Percentiles rank a stretch among this genome's conserved stretches.
These are phyloP conservation scores for Pisolithus tinctorius DNA, from an alignment of 768 basidiomycete species.

Conservation along the genomic window DNA sequence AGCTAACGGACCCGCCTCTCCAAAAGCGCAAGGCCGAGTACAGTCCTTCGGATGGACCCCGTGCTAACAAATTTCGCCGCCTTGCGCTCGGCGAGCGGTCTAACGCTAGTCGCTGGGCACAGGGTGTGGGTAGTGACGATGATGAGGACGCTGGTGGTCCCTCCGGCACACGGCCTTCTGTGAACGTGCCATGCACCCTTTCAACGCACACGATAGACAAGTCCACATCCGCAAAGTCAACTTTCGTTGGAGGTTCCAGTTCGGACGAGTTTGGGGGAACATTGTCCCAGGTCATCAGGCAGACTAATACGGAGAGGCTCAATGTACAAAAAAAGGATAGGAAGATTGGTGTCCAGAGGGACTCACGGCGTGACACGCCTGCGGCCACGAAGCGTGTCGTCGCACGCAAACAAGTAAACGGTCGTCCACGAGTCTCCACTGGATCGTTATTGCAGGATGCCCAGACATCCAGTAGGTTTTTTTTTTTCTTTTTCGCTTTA, in stretches of 20 bases:
- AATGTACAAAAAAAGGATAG: too few relatives aligned
- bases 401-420: neutral
- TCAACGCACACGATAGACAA: neutral
- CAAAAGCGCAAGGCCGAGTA: slow-evolving; percentile 23
- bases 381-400: neutral
- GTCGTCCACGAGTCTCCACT: slow-evolving; percentile 8
- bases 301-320: slow-evolving; percentile 1
- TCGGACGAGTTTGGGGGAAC: slow-evolving; percentile 8
- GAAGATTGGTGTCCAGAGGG: too few relatives aligned
- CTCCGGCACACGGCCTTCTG: slow-evolving; percentile 7
- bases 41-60: neutral
- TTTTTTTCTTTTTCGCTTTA: neutral
- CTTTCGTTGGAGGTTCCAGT: slow-evolving; percentile 7
- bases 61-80: slow-evolving; percentile 15
- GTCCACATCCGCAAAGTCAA: neutral
- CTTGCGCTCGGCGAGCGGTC: slow-evolving; percentile 4
- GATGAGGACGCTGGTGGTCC: slow-evolving; percentile 1
- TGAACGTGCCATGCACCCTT: neutral
- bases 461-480: slow-evolving; percentile 17
- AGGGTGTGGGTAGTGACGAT: neutral
- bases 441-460: slow-evolving; percentile 9
- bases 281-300: slow-evolving; percentile 14
- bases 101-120: neutral
- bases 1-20: slow-evolving; percentile 6
- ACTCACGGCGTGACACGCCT: neutral